Base-by-base conservation (phyloP, 1,284 basidiomycete genomes). In the Cryptococcus wingfieldii region DNA sequence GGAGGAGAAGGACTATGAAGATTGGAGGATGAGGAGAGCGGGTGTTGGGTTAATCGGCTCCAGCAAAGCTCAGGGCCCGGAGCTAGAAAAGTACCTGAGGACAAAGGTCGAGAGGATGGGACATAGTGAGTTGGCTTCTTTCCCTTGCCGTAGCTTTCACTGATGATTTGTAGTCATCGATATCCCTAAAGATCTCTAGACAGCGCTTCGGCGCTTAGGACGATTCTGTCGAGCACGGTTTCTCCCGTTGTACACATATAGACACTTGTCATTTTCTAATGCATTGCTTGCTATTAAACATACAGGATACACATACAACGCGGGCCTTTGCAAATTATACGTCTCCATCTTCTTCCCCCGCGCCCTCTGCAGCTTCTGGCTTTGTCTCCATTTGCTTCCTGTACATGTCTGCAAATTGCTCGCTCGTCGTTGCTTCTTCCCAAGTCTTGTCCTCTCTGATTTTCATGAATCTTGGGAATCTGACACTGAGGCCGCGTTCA, bases 21-120 rank as follows among this genome's bases (percentile, higher is more conserved):
- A 78, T 31, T 81, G 78, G 67, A 77, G 80, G 59, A 79, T 80
- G 51, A 79, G 81, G 56, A 71, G 80, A 48, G 78, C 80, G 0
- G 92, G 91, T 2, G 88, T 87, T 4, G 91, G 90, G 42, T 83
- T 94, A 77, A 86, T 94, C 49, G 92, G 92, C 2, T 88, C 86
- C 2, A 84, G 86, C 34, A 83, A 84, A 38, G 88, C 89, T 8
- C 80, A 86, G 53, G 90, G 91, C 0, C 85, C 86, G 50, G 96
- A 99, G 67, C 75, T 99, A 65, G 92, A 98, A 69, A 92, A 89
- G 77, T 99, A 99, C 72, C 77, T 99, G 66, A 83, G 90, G 69
- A 98, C 96, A 48, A 99, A 99, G 77, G 86, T 98, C 19, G 80
- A 93, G 70, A 82, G 88, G 58, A 99, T 99, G 96, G 96, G 96